phyloP scores from a whole-genome alignment of 805 yeast species.

The Yamadazyma paraphyllophila region DNA sequence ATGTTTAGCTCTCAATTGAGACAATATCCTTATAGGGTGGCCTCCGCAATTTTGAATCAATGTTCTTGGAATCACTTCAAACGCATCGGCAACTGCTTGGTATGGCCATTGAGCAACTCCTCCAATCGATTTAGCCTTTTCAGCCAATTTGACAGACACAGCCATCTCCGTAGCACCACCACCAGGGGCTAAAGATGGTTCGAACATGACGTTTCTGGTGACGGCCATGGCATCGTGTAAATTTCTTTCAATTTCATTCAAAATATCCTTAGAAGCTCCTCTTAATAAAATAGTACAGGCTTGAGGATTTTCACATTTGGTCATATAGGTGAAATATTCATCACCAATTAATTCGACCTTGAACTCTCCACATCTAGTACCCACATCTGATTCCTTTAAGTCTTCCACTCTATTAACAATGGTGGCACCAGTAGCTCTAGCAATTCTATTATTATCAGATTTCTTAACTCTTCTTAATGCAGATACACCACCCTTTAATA shows the following conservation, averaged over 20 bases:
- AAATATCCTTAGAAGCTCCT: slow-evolving; percentile 95
- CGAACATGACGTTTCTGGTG: slow-evolving; percentile 89
- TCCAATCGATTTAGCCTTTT: slow-evolving; percentile 86
- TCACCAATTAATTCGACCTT: slow-evolving; percentile 95
- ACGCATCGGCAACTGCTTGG: slow-evolving; percentile 97
- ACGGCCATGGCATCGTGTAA: slow-evolving; percentile 99
- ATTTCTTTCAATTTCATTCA: slow-evolving; percentile 95
- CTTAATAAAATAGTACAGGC: slow-evolving; percentile 93
- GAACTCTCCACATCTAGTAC: slow-evolving; percentile 85
- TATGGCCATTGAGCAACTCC: slow-evolving; percentile 99
- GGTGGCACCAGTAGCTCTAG: slow-evolving; percentile 97
- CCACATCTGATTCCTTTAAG: slow-evolving; percentile 85
- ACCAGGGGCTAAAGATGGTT: slow-evolving; percentile 95
- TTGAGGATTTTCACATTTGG: slow-evolving; percentile 76
- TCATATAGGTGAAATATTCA: slow-evolving; percentile 87
- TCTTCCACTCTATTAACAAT: slow-evolving; percentile 95
- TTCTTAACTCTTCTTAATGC: slow-evolving; percentile 93
- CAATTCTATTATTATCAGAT: slow-evolving; percentile 92
- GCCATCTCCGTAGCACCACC: slow-evolving; percentile 99
- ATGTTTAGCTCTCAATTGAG: slow-evolving; percentile 93
- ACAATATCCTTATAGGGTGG: slow-evolving; percentile 83
- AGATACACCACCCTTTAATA: slow-evolving; percentile 89
- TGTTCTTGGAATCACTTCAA: slow-evolving; percentile 98
- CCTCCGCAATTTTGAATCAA: slow-evolving; percentile 98
- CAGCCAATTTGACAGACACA: slow-evolving; percentile 81